These are phyloP conservation scores for Tolypocladium ovalisporum DNA, from an alignment of 2,329 filamentous ascomycete species.

Conservation along the genomic window DNA sequence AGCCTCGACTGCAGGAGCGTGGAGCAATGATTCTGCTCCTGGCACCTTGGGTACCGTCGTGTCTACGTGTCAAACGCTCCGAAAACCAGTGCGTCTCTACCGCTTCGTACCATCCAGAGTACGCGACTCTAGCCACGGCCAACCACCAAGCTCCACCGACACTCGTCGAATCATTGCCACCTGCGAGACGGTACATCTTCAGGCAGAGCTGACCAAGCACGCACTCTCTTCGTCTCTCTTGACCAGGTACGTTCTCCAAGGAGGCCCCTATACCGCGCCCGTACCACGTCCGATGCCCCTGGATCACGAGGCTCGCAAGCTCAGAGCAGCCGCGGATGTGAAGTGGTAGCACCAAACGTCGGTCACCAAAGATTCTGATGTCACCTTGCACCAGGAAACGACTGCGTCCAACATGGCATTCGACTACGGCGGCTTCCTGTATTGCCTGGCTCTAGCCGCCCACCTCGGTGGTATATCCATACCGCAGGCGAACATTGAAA, in stretches of 20 bases:
- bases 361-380: too few relatives aligned
- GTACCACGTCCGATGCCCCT: not conserved
- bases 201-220: not conserved
- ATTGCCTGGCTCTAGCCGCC: too few relatives aligned
- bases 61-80: slow-evolving; percentile 7
- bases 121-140: slow-evolving; percentile 7
- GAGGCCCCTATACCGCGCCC: not conserved
- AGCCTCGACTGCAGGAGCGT: not conserved
- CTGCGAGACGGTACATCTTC: not conserved
- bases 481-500: too few relatives aligned
- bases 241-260: slow-evolving; percentile 1
- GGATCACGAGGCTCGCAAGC: not conserved
- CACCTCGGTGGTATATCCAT: too few relatives aligned
- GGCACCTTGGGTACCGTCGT: not conserved
- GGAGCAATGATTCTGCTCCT: not conserved
- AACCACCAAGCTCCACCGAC: slow-evolving; percentile 14
- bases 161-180: slow-evolving; percentile 10
- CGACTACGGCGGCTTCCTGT: too few relatives aligned
- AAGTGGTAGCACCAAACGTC: not conserved
- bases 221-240: slow-evolving; percentile 6
- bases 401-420: too few relatives aligned
- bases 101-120: slow-evolving; percentile 5
- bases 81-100: slow-evolving; percentile 7
- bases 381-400: too few relatives aligned
- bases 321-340: not conserved